A percentile compares a stretch with the other conserved stretches of the same genome.
These are phyloP conservation scores for Colletotrichum sp. DNA, from an alignment of 2,329 filamentous ascomycete genomes.

Conservation along the genomic window DNA sequence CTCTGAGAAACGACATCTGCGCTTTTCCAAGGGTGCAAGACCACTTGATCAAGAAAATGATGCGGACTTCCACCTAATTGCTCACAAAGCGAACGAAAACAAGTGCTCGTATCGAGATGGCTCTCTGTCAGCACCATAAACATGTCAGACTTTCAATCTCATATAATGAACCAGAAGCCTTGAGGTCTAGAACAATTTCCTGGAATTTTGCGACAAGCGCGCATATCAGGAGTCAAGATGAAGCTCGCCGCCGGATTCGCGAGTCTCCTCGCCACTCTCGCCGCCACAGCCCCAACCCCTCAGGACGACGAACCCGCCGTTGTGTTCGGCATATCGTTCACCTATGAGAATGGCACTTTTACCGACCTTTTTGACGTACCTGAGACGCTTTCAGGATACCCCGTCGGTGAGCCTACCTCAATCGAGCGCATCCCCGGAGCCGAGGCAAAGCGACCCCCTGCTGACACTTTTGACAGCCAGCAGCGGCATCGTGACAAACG, in stretches of 20 bases:
- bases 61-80: neutral
- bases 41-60: neutral
- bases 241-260: neutral
- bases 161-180: neutral
- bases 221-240: neutral
- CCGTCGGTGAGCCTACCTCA: neutral
- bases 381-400: conserved; percentile 13
- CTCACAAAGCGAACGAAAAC: neutral
- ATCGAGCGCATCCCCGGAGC: neutral
- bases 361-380: conserved; percentile 6
- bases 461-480: neutral
- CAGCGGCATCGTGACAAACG: conserved; percentile 3
- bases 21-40: neutral
- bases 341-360: neutral
- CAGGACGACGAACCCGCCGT: neutral
- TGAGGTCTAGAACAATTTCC: neutral
- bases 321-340: neutral
- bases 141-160: neutral
- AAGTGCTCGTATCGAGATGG: neutral
- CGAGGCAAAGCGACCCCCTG: neutral
- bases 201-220: no score
- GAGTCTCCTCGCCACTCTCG: neutral
- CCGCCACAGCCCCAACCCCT: neutral
- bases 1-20: neutral
- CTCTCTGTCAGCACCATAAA: neutral